These are phyloP conservation scores for Encephalitozoon hellem DNA, from an alignment of 371 early-diverging fungal genomes.

Conservation along the genomic window DNA sequence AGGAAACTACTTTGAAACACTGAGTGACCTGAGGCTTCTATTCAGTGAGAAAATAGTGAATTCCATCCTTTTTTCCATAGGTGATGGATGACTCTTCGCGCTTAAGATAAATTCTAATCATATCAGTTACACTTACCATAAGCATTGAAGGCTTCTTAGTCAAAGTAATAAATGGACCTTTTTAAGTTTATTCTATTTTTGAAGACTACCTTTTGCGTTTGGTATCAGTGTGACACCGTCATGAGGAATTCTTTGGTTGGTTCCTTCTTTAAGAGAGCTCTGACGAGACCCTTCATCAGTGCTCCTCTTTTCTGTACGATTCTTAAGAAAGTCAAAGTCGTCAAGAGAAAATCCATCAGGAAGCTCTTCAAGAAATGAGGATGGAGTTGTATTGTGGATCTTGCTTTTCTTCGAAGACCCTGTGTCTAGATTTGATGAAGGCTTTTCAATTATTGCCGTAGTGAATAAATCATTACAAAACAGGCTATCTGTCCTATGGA, in stretches of 20 bases:
- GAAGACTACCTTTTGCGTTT: background rate
- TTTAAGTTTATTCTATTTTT: slow-evolving; percentile 10
- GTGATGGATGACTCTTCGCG: background rate
- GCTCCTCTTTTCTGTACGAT: background rate
- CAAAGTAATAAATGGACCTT: background rate
- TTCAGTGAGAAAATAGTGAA: slow-evolving; percentile 44
- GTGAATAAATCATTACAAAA: slow-evolving; percentile 11
- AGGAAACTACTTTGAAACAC: slow-evolving; percentile 33
- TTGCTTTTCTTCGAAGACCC: background rate
- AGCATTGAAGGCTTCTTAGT: background rate
- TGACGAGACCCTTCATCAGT: background rate
- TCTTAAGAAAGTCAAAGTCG: slow-evolving; percentile 26
- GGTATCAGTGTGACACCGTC: background rate
- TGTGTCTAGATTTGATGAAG: background rate
- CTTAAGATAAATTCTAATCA: background rate
- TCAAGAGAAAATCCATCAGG: slow-evolving; percentile 6
- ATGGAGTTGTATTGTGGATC: background rate
- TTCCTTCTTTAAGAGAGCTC: background rate
- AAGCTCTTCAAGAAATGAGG: background rate
- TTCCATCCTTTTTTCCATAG: slow-evolving; percentile 23
- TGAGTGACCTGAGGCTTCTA: slow-evolving; percentile 33
- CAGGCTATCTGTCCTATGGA: background rate
- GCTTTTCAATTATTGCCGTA: background rate
- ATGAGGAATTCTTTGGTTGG: slow-evolving; percentile 1
- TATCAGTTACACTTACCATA: no score